These are phyloP conservation scores for Sherardia arvensis DNA, from an alignment of 257 asterid species.

Conservation along the genomic window DNA sequence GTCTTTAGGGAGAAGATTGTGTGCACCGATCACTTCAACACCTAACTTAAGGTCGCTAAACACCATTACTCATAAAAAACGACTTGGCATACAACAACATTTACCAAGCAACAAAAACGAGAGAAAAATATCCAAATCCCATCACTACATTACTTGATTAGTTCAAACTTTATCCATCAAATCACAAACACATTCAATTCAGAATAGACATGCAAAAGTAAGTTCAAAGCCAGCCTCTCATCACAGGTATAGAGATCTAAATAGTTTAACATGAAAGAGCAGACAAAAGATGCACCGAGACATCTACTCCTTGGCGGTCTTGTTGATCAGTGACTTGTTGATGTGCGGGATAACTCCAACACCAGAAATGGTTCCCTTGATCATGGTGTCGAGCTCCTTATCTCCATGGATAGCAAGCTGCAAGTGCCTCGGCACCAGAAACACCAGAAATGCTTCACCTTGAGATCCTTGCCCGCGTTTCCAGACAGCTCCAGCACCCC, in stretches of 20 bases:
- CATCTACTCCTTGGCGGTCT: slow-evolving; percentile 25
- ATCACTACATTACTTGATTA: background rate
- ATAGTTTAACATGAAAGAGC: background rate
- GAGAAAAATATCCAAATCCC: background rate
- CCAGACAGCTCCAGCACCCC: slow-evolving; percentile 30
- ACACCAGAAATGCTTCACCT: slow-evolving; percentile 35
- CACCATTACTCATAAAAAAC: background rate
- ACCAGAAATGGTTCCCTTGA: slow-evolving; percentile 31
- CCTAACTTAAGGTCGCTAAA: background rate
- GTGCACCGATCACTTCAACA: slow-evolving; percentile 70
- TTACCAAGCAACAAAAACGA: background rate
- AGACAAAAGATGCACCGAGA: background rate
- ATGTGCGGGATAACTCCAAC: slow-evolving; percentile 31
- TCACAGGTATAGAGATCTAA: slow-evolving; percentile 2
- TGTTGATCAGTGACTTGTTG: slow-evolving; percentile 28
- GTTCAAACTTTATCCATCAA: background rate
- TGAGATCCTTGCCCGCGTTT: slow-evolving; percentile 30
- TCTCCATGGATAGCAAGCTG: slow-evolving; percentile 33
- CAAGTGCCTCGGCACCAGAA: slow-evolving; percentile 27
- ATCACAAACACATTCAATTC: background rate
- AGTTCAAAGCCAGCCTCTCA: too few species aligned
- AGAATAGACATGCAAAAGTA: too few species aligned
- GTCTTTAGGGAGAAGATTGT: slow-evolving; percentile 85
- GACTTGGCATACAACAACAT: background rate
- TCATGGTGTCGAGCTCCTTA: slow-evolving; percentile 29